Evolutionary conservation across 352 stramenopile genomes (phyloP), one percentile per base, ranked within the genome.

Genomic region (Pythium aphanidermatum): DNA sequence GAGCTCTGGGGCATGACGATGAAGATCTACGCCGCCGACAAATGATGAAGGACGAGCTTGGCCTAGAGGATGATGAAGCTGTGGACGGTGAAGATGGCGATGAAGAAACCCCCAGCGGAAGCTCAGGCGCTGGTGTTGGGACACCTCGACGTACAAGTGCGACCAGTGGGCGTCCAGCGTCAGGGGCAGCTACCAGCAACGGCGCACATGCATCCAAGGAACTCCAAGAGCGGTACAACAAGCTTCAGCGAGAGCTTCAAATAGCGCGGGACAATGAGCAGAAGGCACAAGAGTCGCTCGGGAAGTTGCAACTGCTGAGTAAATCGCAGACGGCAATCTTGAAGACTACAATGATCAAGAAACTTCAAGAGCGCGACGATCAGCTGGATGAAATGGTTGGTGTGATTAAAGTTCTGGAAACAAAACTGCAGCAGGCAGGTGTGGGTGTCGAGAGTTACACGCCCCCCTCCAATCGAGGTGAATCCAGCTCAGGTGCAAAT

Each of bases 261-360:
- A 60, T 66, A 23, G 76, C 81, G 2, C 62, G 69, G 4, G 70
- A 85, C 36, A 74, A 68, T 14, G 81, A 93, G 23, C 72, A 87
- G 37, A 83, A 73, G 28, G 74, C 68, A 5, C 78, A 91, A 32
- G 81, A 90, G 25, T 93, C 81, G 14, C 62, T 93, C 11, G 76
- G 55, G 32, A 93, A 93, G 24, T 51, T 93, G 20, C 76, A 91
- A 46, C 64, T 93, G 17, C 37, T 93, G 14, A 93, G 79, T 61
- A 91, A 90, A 41, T 90, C 76, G 19, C 78, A 91, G 50, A 90
- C 76, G 23, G 77, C 74, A 14, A 91, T 93, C 12, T 54, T 91
- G 19, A 93, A 93, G 55, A 81, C 76, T 4, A 89, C 73, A 0
- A 87, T 86, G 71, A 77, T 74, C 38, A 90, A 87, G 55, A 85